These are phyloP conservation scores for Suillus paluster DNA, from an alignment of 768 basidiomycete species.

Conservation along the genomic window DNA sequence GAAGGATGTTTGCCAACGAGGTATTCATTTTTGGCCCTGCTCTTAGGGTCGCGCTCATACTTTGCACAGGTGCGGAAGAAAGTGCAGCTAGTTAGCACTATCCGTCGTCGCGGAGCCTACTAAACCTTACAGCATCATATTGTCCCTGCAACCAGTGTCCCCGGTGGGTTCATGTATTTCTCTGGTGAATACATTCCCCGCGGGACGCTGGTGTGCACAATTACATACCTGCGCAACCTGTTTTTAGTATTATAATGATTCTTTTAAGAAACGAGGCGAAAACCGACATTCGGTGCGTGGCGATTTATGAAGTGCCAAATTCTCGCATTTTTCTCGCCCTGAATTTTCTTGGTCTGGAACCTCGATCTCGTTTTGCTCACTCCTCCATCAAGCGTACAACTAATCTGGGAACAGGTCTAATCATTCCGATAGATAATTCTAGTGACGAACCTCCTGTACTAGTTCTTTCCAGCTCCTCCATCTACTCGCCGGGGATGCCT, in stretches of 20 bases:
- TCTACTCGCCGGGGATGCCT: neutral
- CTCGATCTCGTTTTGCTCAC: neutral
- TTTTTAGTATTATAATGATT: constrained; percentile 7
- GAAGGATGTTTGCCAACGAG: constrained; percentile 79
- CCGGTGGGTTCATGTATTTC: neutral
- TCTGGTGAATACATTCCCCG: neutral
- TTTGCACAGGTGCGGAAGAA: constrained; percentile 76
- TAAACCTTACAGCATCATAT: constrained; percentile 17
- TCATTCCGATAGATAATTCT: neutral
- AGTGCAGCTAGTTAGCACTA: constrained; percentile 78
- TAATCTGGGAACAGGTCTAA: constrained; percentile 7
- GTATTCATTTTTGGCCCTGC: constrained; percentile 43
- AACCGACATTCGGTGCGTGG: constrained; percentile 3
- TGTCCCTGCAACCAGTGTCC: neutral
- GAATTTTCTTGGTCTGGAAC: neutral
- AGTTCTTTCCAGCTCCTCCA: neutral
- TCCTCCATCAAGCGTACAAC: neutral
- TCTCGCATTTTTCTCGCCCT: constrained; percentile 1
- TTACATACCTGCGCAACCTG: constrained; percentile 4
- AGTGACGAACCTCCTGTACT: neutral
- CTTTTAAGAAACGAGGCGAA: constrained; percentile 1
- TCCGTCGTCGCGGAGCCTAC: constrained; percentile 75
- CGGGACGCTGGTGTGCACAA: constrained; percentile 5
- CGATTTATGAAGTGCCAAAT: constrained; percentile 1
- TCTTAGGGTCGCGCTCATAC: constrained; percentile 19